Conservation (phyloP, 371 early-diverging fungal genomes). For the Lichtheimia hyalospora region DNA sequence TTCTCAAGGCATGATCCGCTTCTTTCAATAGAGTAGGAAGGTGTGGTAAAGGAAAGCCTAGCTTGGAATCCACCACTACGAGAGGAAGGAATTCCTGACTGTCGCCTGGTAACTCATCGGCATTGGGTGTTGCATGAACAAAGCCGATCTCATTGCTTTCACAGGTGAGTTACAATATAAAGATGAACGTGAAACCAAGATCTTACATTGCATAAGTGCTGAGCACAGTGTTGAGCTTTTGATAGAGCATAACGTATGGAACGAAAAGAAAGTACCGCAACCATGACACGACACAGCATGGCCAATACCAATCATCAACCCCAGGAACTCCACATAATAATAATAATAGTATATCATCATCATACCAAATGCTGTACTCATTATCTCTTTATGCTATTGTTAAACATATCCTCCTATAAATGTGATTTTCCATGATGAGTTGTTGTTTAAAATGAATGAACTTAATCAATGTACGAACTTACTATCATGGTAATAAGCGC, state of each 20-base stretch:
- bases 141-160: conserved; percentile 40
- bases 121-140: conserved; percentile 18
- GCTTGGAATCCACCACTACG: conserved; percentile 30
- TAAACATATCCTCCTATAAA: too few relatives aligned
- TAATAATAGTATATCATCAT: too few relatives aligned
- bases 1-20: conserved; percentile 16
- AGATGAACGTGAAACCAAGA: not conserved
- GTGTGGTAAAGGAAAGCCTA: conserved; percentile 26
- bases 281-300: too few relatives aligned
- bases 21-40: conserved; percentile 20
- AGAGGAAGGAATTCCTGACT: conserved; percentile 30
- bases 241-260: conserved; percentile 2
- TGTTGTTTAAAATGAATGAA: too few relatives aligned
- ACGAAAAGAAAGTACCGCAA: too few relatives aligned
- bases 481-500: too few relatives aligned
- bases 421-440: too few relatives aligned
- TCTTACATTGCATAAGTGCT: conserved; percentile 1
- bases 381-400: too few relatives aligned
- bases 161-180: not conserved
- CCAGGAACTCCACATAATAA: too few relatives aligned
- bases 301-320: too few relatives aligned
- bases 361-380: too few relatives aligned
- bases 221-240: conserved; percentile 4
- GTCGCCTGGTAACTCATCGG: conserved; percentile 20
- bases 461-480: too few relatives aligned